A percentile compares a stretch with the other conserved stretches of the same genome.
These are phyloP conservation scores for Chrysoporthe deuterocubensis DNA, from an alignment of 2,329 filamentous ascomycete genomes.

Conservation along the genomic window DNA sequence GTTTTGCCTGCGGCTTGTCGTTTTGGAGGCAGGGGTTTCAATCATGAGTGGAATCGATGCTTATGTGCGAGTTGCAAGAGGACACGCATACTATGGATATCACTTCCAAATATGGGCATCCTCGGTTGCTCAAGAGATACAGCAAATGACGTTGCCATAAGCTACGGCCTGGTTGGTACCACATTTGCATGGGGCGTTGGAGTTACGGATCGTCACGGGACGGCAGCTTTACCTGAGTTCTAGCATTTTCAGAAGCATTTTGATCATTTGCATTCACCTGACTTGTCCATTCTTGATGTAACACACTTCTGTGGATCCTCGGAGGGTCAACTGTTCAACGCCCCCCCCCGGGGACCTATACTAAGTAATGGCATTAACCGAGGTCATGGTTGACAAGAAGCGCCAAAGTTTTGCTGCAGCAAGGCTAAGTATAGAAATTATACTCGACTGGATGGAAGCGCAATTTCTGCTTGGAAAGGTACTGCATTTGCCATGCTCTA, in stretches of 20 bases:
- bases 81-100: neutral
- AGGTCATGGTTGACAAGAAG: neutral
- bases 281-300: neutral
- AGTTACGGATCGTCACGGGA: slow-evolving; percentile 20
- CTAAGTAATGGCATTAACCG: neutral
- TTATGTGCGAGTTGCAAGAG: neutral
- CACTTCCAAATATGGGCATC: neutral
- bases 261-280: neutral
- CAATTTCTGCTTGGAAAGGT: neutral
- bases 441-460: neutral
- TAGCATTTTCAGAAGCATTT: slow-evolving; percentile 9
- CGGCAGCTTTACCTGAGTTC: slow-evolving; percentile 3
- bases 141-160: slow-evolving; percentile 18
- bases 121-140: neutral
- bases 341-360: too few relatives aligned
- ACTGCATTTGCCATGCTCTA: neutral
- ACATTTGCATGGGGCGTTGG: slow-evolving; percentile 21
- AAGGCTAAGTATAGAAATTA: neutral
- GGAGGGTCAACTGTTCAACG: neutral
- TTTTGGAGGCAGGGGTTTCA: slow-evolving; percentile 21
- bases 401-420: neutral
- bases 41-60: neutral
- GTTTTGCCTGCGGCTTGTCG: slow-evolving; percentile 18
- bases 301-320: neutral
- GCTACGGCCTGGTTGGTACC: slow-evolving; percentile 16